Percentiles rank a stretch among this genome's conserved stretches.
These are phyloP conservation scores for Didymella arachidicola DNA, from an alignment of 2,329 filamentous ascomycete genomes.

Conservation along the genomic window DNA sequence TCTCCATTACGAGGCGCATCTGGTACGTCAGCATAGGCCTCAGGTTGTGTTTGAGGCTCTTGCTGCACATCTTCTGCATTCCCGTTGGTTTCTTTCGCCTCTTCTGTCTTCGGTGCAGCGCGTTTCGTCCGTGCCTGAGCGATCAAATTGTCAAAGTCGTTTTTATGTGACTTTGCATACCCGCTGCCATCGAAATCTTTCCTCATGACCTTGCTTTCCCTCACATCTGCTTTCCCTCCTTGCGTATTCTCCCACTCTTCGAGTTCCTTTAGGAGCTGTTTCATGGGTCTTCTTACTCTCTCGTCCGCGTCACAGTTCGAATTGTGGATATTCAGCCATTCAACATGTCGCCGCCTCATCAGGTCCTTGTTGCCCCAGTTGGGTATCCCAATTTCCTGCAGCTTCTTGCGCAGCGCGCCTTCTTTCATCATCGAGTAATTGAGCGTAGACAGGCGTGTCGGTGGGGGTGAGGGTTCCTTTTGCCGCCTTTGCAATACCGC, in stretches of 20 bases:
- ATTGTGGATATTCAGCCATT: constrained; percentile 97
- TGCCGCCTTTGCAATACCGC: constrained; percentile 35
- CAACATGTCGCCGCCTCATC: constrained; percentile 81
- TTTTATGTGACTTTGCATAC: constrained; percentile 76
- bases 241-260: constrained; percentile 88
- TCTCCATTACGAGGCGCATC: not conserved
- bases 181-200: constrained; percentile 86
- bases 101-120: constrained; percentile 40
- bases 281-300: constrained; percentile 68
- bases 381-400: constrained; percentile 80
- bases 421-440: constrained; percentile 92
- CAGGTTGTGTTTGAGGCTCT: not conserved
- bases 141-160: constrained; percentile 81
- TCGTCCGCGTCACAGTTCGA: constrained; percentile 88
- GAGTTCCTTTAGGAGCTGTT: constrained; percentile 78
- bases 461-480: constrained; percentile 52
- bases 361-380: constrained; percentile 71
- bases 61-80: not conserved
- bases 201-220: constrained; percentile 67
- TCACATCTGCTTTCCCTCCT: constrained; percentile 62
- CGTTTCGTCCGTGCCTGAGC: constrained; percentile 72
- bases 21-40: not conserved
- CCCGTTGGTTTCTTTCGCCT: constrained; percentile 20
- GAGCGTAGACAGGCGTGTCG: constrained; percentile 69
- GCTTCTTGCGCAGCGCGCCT: constrained; percentile 76